Percentiles rank a stretch among this genome's conserved stretches.
phyloP scores from a whole-genome alignment of 2,329 filamentous ascomycete species.

The Verticillium nonalfalfae region DNA sequence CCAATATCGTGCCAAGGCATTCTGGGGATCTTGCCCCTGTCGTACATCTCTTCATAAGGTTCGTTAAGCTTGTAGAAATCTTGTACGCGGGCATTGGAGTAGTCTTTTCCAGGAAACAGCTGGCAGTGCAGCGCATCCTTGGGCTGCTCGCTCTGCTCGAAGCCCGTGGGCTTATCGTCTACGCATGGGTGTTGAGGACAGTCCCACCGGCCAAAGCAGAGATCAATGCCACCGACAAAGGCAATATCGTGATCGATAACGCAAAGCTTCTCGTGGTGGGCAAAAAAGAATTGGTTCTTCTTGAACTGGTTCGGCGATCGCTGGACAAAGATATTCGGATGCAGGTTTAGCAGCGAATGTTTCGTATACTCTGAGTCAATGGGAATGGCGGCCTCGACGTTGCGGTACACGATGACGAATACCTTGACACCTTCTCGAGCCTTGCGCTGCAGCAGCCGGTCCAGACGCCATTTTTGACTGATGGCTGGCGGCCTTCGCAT shows the following conservation, averaged over 20 bases:
- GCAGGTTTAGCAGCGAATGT: conserved; percentile 87
- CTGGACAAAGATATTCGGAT: conserved; percentile 94
- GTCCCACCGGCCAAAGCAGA: conserved; percentile 97
- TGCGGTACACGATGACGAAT: conserved; percentile 95
- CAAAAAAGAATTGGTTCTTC: conserved; percentile 99
- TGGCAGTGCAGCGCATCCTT: conserved; percentile 93
- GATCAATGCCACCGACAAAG: conserved; percentile 90
- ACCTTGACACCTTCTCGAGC: conserved; percentile 94
- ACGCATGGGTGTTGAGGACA: conserved; percentile 86
- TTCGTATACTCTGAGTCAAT: conserved; percentile 99
- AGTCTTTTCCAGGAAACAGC: conserved; percentile 95
- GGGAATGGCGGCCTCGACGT: conserved; percentile 93
- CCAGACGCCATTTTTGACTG: conserved; percentile 95
- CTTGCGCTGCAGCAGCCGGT: conserved; percentile 87
- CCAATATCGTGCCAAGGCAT: conserved; percentile 99
- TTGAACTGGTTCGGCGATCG: conserved; percentile 96
- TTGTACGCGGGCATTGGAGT: conserved; percentile 91
- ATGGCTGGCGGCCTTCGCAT: conserved; percentile 90
- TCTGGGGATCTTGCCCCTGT: conserved; percentile 76
- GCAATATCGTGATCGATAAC: conserved; percentile 94
- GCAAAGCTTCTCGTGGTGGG: conserved; percentile 97
- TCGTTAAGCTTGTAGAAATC: conserved; percentile 92
- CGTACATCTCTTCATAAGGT: conserved; percentile 98
- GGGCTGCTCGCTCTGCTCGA: conserved; percentile 70
- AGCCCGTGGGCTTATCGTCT: conserved; percentile 92